These are phyloP conservation scores for Sphaerulina vaccinii DNA, from an alignment of 2,329 filamentous ascomycete species.

Conservation along the genomic window DNA sequence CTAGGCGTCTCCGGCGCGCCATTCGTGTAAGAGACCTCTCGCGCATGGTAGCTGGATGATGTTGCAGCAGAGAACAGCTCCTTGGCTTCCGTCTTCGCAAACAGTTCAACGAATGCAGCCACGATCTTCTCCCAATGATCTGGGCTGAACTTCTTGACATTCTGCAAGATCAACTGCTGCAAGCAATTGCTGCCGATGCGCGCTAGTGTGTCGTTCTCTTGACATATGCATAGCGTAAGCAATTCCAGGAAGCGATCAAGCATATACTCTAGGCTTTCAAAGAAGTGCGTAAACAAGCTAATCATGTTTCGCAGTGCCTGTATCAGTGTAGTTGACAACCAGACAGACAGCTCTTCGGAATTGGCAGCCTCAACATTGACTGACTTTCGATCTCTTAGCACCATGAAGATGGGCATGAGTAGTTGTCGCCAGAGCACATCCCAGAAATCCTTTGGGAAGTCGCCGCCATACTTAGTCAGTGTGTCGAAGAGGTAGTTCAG, in stretches of 20 bases:
- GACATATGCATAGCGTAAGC: conserved; percentile 91
- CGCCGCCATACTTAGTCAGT: conserved; percentile 81
- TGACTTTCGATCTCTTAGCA: conserved; percentile 81
- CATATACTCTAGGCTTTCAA: conserved; percentile 95
- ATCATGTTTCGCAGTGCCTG: conserved; percentile 98
- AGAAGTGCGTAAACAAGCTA: conserved; percentile 97
- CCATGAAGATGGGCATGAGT: conserved; percentile 97
- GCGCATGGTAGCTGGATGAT: conserved; percentile 35
- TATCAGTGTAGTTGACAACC: conserved; percentile 99
- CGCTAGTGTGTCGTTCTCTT: conserved; percentile 98
- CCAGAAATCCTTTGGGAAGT: conserved; percentile 94
- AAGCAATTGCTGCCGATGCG: conserved; percentile 97
- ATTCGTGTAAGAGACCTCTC: conserved; percentile 28
- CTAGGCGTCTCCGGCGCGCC: conserved; percentile 22
- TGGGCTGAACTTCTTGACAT: conserved; percentile 84
- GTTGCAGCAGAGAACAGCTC: conserved; percentile 87
- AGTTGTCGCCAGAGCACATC: conserved; percentile 97
- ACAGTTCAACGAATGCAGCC: conserved; percentile 91
- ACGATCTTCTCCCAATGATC: conserved; percentile 95
- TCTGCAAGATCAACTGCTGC: conserved; percentile 93
- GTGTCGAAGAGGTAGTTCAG: conserved; percentile 97
- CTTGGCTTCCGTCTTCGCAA: conserved; percentile 89
- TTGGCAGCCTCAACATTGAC: conserved; percentile 95
- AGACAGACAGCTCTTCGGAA: conserved; percentile 95
- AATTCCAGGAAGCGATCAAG: conserved; percentile 95